Evolutionary conservation across 352 stramenopile genomes (phyloP).

Genomic region (Pythium phragmiticola): DNA sequence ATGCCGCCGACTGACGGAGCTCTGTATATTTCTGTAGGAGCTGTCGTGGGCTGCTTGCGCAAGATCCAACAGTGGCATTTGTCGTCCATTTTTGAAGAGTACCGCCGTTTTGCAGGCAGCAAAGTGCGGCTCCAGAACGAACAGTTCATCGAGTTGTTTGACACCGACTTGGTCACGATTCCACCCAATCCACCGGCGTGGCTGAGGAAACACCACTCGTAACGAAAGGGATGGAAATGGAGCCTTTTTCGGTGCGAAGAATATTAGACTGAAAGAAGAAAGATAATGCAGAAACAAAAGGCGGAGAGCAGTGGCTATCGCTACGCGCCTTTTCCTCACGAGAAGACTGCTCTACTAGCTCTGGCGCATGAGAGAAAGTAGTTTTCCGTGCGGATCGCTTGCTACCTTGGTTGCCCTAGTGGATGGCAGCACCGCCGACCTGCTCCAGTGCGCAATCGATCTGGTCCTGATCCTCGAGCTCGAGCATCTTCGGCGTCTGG

Average conservation of each 20-base stretch:
- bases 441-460: slow-evolving; percentile 96
- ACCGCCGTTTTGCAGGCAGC: slow-evolving; percentile 86
- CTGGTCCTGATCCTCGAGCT: slow-evolving; percentile 98
- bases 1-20: not conserved
- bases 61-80: slow-evolving; percentile 94
- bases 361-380: not conserved
- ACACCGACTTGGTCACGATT: slow-evolving; percentile 90
- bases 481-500: slow-evolving; percentile 95
- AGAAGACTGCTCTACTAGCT: not conserved
- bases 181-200: slow-evolving; percentile 71
- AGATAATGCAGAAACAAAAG: slow-evolving; percentile 14
- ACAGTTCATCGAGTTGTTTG: slow-evolving; percentile 95
- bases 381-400: not conserved
- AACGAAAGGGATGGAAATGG: not conserved
- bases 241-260: slow-evolving; percentile 9
- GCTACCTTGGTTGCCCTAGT: slow-evolving; percentile 15
- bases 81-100: slow-evolving; percentile 93
- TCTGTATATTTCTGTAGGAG: slow-evolving; percentile 33
- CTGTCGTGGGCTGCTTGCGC: slow-evolving; percentile 87
- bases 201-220: slow-evolving; percentile 56
- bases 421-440: slow-evolving; percentile 58
- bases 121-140: slow-evolving; percentile 92
- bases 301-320: not conserved
- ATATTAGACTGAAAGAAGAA: slow-evolving; percentile 23
- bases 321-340: not conserved